phyloP scores from a whole-genome alignment of 257 asterid species.

The Solanum microdontum region DNA sequence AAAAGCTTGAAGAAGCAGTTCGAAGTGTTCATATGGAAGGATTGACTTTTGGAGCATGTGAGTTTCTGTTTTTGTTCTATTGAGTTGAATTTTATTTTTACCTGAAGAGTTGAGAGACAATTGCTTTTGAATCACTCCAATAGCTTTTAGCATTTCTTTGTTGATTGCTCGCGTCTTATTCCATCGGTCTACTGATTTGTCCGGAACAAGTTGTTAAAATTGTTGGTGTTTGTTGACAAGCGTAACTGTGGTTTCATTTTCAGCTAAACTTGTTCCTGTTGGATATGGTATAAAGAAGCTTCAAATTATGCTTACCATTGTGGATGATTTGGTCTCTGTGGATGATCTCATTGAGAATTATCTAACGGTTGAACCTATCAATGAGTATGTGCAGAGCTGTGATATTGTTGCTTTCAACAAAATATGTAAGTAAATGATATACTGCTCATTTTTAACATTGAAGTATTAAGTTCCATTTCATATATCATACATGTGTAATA shows the following conservation, averaged over 20 bases:
- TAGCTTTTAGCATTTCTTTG: not conserved
- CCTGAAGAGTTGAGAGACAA: not conserved
- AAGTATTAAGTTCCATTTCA: not conserved
- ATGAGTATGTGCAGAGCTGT: slow-evolving; percentile 54
- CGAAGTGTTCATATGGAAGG: slow-evolving; percentile 69
- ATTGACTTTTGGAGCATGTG: slow-evolving; percentile 88
- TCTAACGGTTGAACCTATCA: slow-evolving; percentile 51
- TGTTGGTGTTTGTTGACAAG: not conserved
- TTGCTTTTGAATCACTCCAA: not conserved
- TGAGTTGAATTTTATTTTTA: not conserved
- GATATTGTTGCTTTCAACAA: slow-evolving; percentile 76
- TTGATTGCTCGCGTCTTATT: not conserved
- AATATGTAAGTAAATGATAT: slow-evolving; percentile 24
- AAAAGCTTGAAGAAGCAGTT: slow-evolving; percentile 87
- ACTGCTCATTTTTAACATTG: slow-evolving; percentile 9
- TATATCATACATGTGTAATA: not conserved
- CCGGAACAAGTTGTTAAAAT: not conserved
- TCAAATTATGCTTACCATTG: slow-evolving; percentile 62
- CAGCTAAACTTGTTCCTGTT: slow-evolving; percentile 55
- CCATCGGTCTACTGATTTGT: not conserved
- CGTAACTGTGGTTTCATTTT: not conserved
- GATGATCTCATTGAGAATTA: slow-evolving; percentile 45
- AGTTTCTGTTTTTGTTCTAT: not conserved
- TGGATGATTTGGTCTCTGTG: slow-evolving; percentile 61
- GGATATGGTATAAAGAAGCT: slow-evolving; percentile 78